A percentile compares a stretch with the other conserved stretches of the same genome.
Evolutionary conservation across 495 filamentous ascomycete genomes (phyloP).

Genomic region (Neurospora sp.): DNA sequence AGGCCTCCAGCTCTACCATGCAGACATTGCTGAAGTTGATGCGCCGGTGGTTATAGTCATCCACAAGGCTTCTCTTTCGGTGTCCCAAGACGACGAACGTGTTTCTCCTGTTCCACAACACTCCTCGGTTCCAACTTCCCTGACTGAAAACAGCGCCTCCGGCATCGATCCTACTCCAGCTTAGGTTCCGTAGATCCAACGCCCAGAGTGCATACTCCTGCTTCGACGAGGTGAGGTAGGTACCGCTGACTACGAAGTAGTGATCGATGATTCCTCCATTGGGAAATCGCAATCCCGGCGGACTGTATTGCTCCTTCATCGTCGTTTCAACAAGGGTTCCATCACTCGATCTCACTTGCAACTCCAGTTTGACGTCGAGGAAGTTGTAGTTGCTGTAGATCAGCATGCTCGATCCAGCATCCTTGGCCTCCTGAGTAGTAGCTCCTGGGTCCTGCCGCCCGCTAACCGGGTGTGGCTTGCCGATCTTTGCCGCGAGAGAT

Average conservation of each 20-base stretch:
- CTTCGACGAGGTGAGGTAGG: slow-evolving; percentile 92
- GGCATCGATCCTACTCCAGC: slow-evolving; percentile 91
- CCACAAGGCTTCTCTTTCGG: slow-evolving; percentile 83
- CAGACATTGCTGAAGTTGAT: slow-evolving; percentile 97
- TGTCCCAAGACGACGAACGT: slow-evolving; percentile 92
- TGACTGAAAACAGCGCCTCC: slow-evolving; percentile 89
- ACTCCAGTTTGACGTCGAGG: slow-evolving; percentile 86
- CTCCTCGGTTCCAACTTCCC: slow-evolving; percentile 92
- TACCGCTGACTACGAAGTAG: slow-evolving; percentile 93
- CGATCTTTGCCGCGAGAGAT: slow-evolving; percentile 58
- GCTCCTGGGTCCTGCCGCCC: slow-evolving; percentile 21
- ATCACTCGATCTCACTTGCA: slow-evolving; percentile 79
- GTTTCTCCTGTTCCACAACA: slow-evolving; percentile 86
- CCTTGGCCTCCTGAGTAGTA: slow-evolving; percentile 40
- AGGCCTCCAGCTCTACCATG: slow-evolving; percentile 92
- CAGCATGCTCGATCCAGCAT: slow-evolving; percentile 74
- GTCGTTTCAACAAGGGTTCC: slow-evolving; percentile 76
- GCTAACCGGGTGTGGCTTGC: slow-evolving; percentile 31
- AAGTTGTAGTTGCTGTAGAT: slow-evolving; percentile 99
- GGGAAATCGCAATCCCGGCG: slow-evolving; percentile 86
- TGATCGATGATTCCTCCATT: slow-evolving; percentile 90
- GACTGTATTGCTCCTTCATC: slow-evolving; percentile 79
- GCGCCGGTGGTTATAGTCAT: slow-evolving; percentile 94
- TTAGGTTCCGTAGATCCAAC: slow-evolving; percentile 73
- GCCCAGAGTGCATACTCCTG: slow-evolving; percentile 98